Percentiles rank a stretch among this genome's conserved stretches.
phyloP scores from a whole-genome alignment of 345 rosid species.

The Eucalyptus sideroxylon region DNA sequence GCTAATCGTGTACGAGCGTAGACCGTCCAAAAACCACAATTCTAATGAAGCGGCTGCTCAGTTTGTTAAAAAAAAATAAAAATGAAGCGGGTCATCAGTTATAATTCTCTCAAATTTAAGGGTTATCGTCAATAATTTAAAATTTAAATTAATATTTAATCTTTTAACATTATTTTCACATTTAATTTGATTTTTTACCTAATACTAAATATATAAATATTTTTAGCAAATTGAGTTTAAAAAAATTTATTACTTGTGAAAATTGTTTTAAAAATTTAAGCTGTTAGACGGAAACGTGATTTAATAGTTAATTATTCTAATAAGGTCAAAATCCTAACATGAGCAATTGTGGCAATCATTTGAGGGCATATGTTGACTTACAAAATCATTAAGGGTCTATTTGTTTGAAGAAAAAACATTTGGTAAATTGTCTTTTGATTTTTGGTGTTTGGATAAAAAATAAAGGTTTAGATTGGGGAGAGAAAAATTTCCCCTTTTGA shows the following conservation, averaged over 20 bases:
- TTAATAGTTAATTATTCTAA: too few relatives aligned
- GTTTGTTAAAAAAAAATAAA: too few relatives aligned
- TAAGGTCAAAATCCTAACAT: accelerated
- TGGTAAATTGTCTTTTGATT: neutral
- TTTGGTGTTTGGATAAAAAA: neutral
- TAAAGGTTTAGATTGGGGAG: accelerated
- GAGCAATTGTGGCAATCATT: neutral
- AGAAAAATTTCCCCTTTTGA: neutral
- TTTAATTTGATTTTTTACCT: too few relatives aligned
- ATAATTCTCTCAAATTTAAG: too few relatives aligned
- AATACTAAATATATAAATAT: too few relatives aligned
- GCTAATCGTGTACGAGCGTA: neutral
- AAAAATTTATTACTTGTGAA: too few relatives aligned
- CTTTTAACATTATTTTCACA: too few relatives aligned
- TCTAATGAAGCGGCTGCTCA: neutral
- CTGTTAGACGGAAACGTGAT: accelerated
- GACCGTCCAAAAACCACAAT: accelerated
- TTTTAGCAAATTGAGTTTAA: too few relatives aligned
- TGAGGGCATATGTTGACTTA: neutral
- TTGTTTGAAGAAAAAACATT: accelerated
- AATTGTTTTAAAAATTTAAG: accelerated
- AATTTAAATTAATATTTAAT: too few relatives aligned
- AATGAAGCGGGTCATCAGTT: too few relatives aligned
- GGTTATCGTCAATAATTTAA: too few relatives aligned
- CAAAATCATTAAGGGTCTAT: accelerated